Evolutionary conservation across 345 rosid species (phyloP).

Genomic region (Firmiana major): DNA sequence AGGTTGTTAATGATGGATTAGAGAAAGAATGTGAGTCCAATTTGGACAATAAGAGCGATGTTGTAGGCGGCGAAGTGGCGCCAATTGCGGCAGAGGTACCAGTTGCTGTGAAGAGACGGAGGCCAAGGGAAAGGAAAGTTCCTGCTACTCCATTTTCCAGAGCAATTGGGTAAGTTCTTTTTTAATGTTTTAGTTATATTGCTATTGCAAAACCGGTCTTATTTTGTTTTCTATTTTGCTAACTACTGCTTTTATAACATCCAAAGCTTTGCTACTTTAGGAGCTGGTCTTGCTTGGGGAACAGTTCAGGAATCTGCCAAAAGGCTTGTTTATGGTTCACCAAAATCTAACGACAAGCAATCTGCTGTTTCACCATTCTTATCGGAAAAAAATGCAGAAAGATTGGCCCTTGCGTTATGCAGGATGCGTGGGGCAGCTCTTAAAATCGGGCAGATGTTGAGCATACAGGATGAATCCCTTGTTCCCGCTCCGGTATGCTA

Average conservation of each 20-base stretch:
- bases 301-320: constrained; percentile 80
- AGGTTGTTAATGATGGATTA: constrained; percentile 18
- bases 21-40: constrained; percentile 23
- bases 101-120: constrained; percentile 52
- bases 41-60: constrained; percentile 20
- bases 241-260: constrained; percentile 20
- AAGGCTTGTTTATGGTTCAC: constrained; percentile 74
- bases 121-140: constrained; percentile 80
- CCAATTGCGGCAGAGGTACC: constrained; percentile 15
- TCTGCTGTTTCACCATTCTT: constrained; percentile 69
- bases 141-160: constrained; percentile 89
- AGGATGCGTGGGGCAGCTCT: constrained; percentile 99
- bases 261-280: constrained; percentile 95
- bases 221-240: neutral
- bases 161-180: constrained; percentile 65
- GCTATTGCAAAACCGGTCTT: neutral
- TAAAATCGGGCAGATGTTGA: constrained; percentile 93
- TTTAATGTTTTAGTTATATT: neutral
- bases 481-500: constrained; percentile 89
- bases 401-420: constrained; percentile 84
- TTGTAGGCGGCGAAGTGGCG: constrained; percentile 16
- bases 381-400: constrained; percentile 88
- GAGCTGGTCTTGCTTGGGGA: constrained; percentile 99
- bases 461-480: constrained; percentile 95
- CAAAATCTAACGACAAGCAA: constrained; percentile 46